Base-by-base conservation (phyloP, 1,284 basidiomycete species). In the Microbotryum saponariae region DNA sequence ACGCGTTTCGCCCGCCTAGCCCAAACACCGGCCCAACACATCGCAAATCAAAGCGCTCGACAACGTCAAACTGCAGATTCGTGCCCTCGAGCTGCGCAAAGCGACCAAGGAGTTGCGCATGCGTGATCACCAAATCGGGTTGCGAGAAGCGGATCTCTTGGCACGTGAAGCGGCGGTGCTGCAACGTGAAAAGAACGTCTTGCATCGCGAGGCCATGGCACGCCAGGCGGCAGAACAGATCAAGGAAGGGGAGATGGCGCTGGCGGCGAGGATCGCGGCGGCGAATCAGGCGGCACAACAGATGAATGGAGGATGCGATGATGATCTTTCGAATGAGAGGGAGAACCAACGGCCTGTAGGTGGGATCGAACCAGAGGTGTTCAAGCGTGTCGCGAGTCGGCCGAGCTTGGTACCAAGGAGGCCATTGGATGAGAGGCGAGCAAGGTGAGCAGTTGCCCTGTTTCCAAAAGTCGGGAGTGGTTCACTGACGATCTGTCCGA, bases 41-140 rank as follows among this genome's bases (percentile, higher is more conserved):
- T 59, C 58, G 27, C 69, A 71, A 48, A 66, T 74, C 60, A 68
- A 70, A 49, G 60, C 62, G 23, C 64, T 72, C 8, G 73, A 74
- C 51, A 63, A 67, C 51, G 65, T 74, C 58, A 71, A 72, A 58
- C 52, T 71, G 49, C 72, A 74, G 63, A 63, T 71, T 42, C 60
- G 66, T 67, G 82, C 88, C 3, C 75, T 82, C n/a, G 86, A 90
- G 68, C 83, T 87, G 1, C 83, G 87, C 66, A 89, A 86, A 70
- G 82, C 88, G 88, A 63, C 64, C n/a, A 62, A 62, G 45, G 66
- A 68, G 31, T 44, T 68, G 4, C 64, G 67, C 10, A 7, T 54
- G 9, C 64, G 67, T n/a, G 64, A 66, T 47, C 55, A 56, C 23
- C 59, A 60, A 12, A 44, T 64, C 42, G 54, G 60, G 18, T 60